Evolutionary conservation across 345 rosid species (phyloP), one percentile per base, ranked within the genome.

Genomic region (Eucalyptus victrix): DNA sequence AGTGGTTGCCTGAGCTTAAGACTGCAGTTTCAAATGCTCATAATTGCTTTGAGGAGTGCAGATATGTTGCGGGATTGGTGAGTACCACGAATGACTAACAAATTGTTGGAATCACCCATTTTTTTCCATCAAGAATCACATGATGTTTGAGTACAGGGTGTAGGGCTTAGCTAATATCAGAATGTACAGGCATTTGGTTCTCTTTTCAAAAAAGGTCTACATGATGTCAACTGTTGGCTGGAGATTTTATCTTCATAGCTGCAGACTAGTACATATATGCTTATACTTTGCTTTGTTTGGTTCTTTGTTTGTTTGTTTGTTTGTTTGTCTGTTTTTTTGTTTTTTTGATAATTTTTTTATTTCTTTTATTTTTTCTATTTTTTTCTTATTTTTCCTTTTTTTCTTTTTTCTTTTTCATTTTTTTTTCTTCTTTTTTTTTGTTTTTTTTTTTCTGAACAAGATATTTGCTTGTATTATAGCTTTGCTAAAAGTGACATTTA

Each of bases 1-100:
- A 94, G 91, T 97, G 99, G 98, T 93, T 97, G 91, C 99, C 99
- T 89, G 97, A 98, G 89, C 97, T 98, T 67, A 96, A 93, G 92
- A 88, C 94, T 88, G 94, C 96, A n/a, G 91, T 92, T 88, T 90
- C 92, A 89, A 95, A 95, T 91, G 97, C 97, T 87, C 95, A 97
- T 90, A 95, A 94, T 69, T 92, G 96, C 91, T 92, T 92, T 91
- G 95, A 95, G 86, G 97, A 96, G 67, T 97, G 98, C 96, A 94
- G 94, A 93, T 93, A 97, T 62, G 98, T 95, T 53, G 91, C 95
- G 88, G 95, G 96, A 88, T 91, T 97, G 99, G 99, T 97, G 93
- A 94, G 99, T 89, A 91, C 45, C 49, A 34, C 5, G 69, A 76
- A 76, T 76, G 28, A 76, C 85, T 23, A 76, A 76, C 47, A 76